Base-by-base conservation (phyloP, 257 asterid species). In the Nicotiana otophora region DNA sequence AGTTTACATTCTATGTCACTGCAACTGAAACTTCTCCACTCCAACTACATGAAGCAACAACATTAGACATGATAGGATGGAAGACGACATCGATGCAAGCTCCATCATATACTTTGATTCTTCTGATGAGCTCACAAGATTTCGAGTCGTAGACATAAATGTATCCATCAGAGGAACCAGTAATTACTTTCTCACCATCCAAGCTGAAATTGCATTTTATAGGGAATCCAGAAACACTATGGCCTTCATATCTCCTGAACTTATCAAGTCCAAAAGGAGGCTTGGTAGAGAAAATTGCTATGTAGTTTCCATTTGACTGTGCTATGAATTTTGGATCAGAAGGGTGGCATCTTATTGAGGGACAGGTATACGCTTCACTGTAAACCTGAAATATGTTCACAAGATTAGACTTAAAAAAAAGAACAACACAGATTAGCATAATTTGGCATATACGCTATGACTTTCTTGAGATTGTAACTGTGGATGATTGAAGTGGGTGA, bases 281-380 rank as follows among this genome's bases (percentile, higher is more conserved):
- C 30, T 67, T 90, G 7, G 95, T 81, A 33, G 97, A 92, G 87
- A 96, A 90, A 84, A 92, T 89, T 19, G 98, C 99, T 33, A 94
- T 94, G 80, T 94, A 94, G 89, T 96, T 93, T 83, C 97, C 99
- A 79, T 96, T 93, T 84, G 99, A 94, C 78, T 94, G 98, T 4
- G 98, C 98, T 67, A 93, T 85, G 53, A 96, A 96, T 83, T 90
- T 91, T 76, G 97, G 93, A 86, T 92, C 97, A 1, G 80, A 84
- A n/a, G 98, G 98, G 84, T 94, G 99, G 86, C 87, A 82, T 84
- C 94, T 89, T 77, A 96, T 90, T 74, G 89, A 86, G 23, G 98
- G 92, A 88, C 98, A 94, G 7, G 97, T 91, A 82, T 92, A 96
- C 76, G 99, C 98, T 87, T 96, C 98, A 2, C 92, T 87, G 80